A percentile compares a stretch with the other conserved stretches of the same genome.
phyloP scores from a whole-genome alignment of 129 eudicot species.

The Scalesia atractyloides region DNA sequence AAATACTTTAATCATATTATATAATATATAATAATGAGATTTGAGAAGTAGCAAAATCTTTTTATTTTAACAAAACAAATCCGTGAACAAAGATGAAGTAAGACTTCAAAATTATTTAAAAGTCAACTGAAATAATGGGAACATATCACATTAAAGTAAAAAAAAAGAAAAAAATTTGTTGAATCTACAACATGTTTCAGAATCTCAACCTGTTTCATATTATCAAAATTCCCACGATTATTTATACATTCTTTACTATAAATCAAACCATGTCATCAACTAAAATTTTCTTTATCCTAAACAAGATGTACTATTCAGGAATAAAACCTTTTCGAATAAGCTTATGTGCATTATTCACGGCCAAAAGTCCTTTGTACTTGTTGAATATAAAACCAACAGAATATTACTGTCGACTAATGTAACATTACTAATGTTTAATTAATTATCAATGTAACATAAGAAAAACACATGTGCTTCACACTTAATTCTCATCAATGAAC shows the following conservation, averaged over 20 bases:
- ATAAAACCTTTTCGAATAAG: no score
- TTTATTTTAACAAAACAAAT: neutral
- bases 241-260: neutral
- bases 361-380: no score
- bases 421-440: no score
- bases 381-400: no score
- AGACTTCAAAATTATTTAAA: neutral
- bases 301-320: no score
- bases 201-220: constrained; percentile 8
- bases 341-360: no score
- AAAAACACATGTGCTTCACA: no score
- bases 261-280: neutral
- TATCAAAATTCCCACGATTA: neutral
- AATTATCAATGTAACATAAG: no score
- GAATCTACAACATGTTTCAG: constrained; percentile 4
- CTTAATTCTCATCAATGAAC: no score
- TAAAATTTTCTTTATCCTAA: neutral
- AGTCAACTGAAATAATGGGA: constrained; percentile 22
- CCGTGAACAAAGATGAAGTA: neutral
- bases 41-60: constrained; percentile 15
- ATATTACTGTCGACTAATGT: no score
- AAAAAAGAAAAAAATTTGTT: constrained; percentile 5
- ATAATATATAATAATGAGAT: constrained; percentile 1
- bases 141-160: constrained; percentile 21
- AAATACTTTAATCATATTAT: no score